Percentiles rank a stretch among this genome's conserved stretches.
These are phyloP conservation scores for Leishmania aethiopica DNA, from an alignment of 208 protist species.

Conservation along the genomic window DNA sequence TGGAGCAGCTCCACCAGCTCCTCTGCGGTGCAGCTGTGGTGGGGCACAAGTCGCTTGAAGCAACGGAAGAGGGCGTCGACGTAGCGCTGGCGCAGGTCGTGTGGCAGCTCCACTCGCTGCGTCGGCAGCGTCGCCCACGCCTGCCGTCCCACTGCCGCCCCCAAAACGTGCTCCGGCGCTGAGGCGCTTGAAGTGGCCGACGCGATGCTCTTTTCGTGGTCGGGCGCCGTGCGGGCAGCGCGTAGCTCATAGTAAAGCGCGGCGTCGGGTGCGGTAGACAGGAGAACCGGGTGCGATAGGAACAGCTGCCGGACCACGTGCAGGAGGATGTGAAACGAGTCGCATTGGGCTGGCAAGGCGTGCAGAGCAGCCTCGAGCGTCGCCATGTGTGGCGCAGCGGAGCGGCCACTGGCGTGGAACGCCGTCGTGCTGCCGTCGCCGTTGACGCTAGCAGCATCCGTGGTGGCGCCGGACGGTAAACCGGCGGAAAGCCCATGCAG, in stretches of 20 bases:
- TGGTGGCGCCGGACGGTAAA: neutral
- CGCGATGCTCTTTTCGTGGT: neutral
- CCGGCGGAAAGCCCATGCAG: neutral
- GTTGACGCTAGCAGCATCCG: neutral
- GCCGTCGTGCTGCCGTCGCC: neutral
- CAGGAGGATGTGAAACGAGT: constrained; percentile 1
- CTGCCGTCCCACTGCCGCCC: neutral
- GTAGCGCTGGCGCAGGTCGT: constrained; percentile 23
- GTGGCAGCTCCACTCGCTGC: constrained; percentile 14
- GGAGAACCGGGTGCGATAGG: constrained; percentile 8
- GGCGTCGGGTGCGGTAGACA: constrained; percentile 14
- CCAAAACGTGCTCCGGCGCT: neutral
- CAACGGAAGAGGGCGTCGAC: constrained; percentile 22
- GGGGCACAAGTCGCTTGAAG: constrained; percentile 12
- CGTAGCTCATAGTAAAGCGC: constrained; percentile 4
- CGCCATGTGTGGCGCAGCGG: constrained; percentile 1
- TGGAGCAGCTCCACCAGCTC: constrained; percentile 29
- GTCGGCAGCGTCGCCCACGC: constrained; percentile 12
- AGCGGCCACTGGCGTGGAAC: neutral
- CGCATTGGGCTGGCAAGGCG: constrained; percentile 11
- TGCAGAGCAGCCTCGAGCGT: constrained; percentile 12
- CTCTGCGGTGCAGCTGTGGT: constrained; percentile 9
- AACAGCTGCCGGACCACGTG: constrained; percentile 17
- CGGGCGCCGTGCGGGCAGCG: neutral
- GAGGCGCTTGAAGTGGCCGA: neutral